Conservation (phyloP, 106 monocot species). For the Allium fistulosum region DNA sequence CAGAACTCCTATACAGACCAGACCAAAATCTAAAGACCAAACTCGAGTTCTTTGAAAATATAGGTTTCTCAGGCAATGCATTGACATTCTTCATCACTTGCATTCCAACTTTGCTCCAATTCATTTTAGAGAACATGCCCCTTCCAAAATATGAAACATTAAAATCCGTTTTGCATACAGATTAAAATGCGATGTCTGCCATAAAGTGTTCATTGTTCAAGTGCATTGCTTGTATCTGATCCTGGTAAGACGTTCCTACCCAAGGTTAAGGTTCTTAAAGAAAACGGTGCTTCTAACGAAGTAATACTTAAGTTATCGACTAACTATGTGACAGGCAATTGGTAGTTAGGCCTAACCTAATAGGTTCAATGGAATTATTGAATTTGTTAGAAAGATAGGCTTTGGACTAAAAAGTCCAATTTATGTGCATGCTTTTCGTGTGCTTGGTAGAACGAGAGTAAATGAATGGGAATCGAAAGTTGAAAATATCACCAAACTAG, state of each 20-base stretch:
- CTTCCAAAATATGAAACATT: constrained; percentile 6
- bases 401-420: too few species aligned
- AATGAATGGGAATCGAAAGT: neutral
- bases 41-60: neutral
- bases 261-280: constrained; percentile 1
- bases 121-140: constrained; percentile 7
- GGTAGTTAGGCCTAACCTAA: too few species aligned
- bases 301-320: too few species aligned
- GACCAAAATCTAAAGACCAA: too few species aligned
- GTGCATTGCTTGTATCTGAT: constrained; percentile 5
- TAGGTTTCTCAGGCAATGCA: constrained; percentile 13
- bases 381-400: too few species aligned
- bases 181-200: neutral
- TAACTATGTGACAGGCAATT: too few species aligned
- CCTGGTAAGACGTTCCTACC: neutral
- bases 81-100: constrained; percentile 7
- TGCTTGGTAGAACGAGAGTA: too few species aligned
- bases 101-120: neutral
- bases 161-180: neutral
- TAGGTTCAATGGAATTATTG: too few species aligned
- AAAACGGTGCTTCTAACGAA: neutral
- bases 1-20: too few species aligned
- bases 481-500: too few species aligned
- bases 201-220: constrained; percentile 2
- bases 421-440: too few species aligned